These are phyloP conservation scores for Ophiocordyceps australis DNA, from an alignment of 2,329 filamentous ascomycete genomes.

Conservation along the genomic window DNA sequence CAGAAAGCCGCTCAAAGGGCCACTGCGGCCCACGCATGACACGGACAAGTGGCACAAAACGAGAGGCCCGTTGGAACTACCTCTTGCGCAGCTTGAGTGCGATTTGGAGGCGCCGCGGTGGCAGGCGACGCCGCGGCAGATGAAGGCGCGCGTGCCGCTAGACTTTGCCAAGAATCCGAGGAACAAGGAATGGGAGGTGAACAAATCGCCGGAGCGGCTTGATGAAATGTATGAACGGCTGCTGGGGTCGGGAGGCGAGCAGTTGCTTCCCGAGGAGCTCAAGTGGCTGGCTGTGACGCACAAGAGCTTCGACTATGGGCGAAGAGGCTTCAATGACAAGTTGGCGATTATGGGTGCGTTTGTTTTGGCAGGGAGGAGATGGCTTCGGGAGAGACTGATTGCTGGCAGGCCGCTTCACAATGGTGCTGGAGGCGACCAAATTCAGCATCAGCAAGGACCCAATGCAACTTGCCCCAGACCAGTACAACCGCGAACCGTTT, in stretches of 20 bases:
- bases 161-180: conserved; percentile 34
- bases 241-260: conserved; percentile 54
- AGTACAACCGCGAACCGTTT: conserved; percentile 45
- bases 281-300: conserved; percentile 97
- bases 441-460: conserved; percentile 16
- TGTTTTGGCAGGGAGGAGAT: too few relatives aligned
- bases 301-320: conserved; percentile 93
- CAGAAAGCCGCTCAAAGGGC: too few relatives aligned
- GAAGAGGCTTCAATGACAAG: conserved; percentile 85
- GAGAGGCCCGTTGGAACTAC: too few relatives aligned
- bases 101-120: too few relatives aligned
- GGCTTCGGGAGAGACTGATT: too few relatives aligned
- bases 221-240: conserved; percentile 64
- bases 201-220: conserved; percentile 54
- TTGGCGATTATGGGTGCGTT: conserved; percentile 68
- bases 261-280: conserved; percentile 68
- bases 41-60: too few relatives aligned
- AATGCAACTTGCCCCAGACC: conserved; percentile 15
- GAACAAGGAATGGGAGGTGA: conserved; percentile 46
- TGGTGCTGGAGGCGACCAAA: conserved; percentile 20
- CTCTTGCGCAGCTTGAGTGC: too few relatives aligned
- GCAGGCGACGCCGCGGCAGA: conserved; percentile 48
- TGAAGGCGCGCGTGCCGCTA: conserved; percentile 52
- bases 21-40: too few relatives aligned
- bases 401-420: conserved; percentile 14